Evolutionary conservation across 306 rosid species (phyloP), one percentile per base, ranked within the genome.

Genomic region (Argentina anserina): DNA sequence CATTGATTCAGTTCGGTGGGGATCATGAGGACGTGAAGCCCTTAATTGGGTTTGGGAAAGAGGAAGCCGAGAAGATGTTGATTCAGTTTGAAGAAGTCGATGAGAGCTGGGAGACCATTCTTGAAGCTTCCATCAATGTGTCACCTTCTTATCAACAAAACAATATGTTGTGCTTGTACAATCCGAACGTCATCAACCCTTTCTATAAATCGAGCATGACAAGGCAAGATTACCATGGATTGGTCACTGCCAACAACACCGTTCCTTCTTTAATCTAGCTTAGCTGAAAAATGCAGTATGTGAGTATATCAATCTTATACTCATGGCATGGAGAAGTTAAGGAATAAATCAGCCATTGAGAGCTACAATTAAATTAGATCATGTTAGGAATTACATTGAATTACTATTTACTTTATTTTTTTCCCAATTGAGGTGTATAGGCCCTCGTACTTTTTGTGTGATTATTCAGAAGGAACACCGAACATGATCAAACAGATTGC

Each of bases 91-190:
- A 82, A 37, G 74, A 80, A 7, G 69, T 37, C 42, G 80, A 84
- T 7, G 82, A 29, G 25, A 66, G 55, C 13, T 84, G 96, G 98
- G 93, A 90, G 81, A 78, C 77, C 40, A 55, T 88, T 31, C 81
- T 90, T 67, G 98, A 92, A 55, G 81, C 88, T 76, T 92, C 98
- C 31, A 14, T 80, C 26, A 67, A 36, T 52, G 52, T 79, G 34
- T 56, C 82, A 8, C 67, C 39, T 43, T 21, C 73, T 36, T 50
- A 76, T 65, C 65, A 47, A 59, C 75, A 78, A 15, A 56, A 58
- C 43, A 79, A 75, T 14, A 20, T 66, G 26, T 2, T 71, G 29
- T 76, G 73, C 49, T 23, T 70, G 1, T 65, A 70, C 72, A 63
- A 79, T n/a, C 59, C 67, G 1, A 26, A 40, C 33, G 41, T 81